phyloP scores from a whole-genome alignment of 768 basidiomycete species.

The Arthromyces matolae region DNA sequence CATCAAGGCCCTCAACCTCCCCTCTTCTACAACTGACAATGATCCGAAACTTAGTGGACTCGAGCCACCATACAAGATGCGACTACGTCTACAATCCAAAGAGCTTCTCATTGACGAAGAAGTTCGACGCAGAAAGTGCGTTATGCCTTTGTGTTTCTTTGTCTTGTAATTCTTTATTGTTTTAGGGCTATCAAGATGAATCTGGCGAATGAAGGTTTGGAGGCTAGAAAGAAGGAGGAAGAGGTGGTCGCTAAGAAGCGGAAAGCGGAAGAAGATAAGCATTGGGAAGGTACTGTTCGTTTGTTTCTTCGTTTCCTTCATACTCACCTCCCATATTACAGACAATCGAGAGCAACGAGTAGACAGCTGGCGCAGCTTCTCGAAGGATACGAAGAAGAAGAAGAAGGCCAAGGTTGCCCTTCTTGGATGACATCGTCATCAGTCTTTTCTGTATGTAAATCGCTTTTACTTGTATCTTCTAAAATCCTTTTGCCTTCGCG shows the following conservation, averaged over 20 bases:
- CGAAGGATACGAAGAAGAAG: slow-evolving; percentile 71
- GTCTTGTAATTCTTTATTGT: neutral
- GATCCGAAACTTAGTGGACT: slow-evolving; percentile 56
- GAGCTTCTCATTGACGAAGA: slow-evolving; percentile 90
- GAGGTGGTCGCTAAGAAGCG: slow-evolving; percentile 74
- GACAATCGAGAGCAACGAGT: slow-evolving; percentile 79
- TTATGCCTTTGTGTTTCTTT: slow-evolving; percentile 9
- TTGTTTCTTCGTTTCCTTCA: neutral
- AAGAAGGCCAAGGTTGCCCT: slow-evolving; percentile 68
- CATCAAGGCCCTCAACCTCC: slow-evolving; percentile 61
- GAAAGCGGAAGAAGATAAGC: slow-evolving; percentile 84
- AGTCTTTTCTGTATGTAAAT: slow-evolving; percentile 21
- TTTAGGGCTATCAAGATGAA: slow-evolving; percentile 84
- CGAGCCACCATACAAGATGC: slow-evolving; percentile 62
- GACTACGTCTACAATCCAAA: slow-evolving; percentile 70
- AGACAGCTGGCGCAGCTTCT: slow-evolving; percentile 78
- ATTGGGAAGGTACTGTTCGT: slow-evolving; percentile 73
- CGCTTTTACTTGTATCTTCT: slow-evolving; percentile 16
- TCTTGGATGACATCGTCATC: slow-evolving; percentile 49
- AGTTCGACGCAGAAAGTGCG: slow-evolving; percentile 77
- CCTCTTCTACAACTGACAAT: slow-evolving; percentile 52
- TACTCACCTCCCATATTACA: slow-evolving; percentile 22
- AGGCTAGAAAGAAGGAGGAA: slow-evolving; percentile 91
- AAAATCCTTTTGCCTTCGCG: slow-evolving; percentile 12
- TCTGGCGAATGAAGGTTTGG: slow-evolving; percentile 85